phyloP scores from a whole-genome alignment of 1,284 basidiomycete genomes.

The Ganoderma boninense region DNA sequence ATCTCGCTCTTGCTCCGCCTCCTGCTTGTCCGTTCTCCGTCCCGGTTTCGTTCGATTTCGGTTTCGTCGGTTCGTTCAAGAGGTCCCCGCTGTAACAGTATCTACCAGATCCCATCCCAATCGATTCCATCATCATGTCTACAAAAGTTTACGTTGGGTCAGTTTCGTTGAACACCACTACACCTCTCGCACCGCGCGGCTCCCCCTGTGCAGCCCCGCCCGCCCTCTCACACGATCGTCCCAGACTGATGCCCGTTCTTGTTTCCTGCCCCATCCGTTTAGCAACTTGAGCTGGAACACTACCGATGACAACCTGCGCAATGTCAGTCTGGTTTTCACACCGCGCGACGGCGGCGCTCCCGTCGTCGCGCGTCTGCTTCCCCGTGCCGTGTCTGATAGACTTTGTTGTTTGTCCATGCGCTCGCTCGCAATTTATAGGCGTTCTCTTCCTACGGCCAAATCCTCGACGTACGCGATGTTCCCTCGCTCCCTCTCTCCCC shows the following conservation, averaged over 20 bases:
- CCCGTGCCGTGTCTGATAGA: constrained; percentile 42
- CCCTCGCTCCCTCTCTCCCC: constrained; percentile 7
- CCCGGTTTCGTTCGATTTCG: constrained; percentile 44
- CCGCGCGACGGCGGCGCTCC: constrained; percentile 40
- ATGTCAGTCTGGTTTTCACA: constrained; percentile 72
- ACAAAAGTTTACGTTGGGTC: constrained; percentile 89
- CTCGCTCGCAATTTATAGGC: constrained; percentile 59
- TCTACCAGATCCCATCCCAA: constrained; percentile 47
- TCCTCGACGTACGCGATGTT: constrained; percentile 78
- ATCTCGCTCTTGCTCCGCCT: constrained; percentile 40
- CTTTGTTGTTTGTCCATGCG: constrained; percentile 30
- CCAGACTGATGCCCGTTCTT: constrained; percentile 43
- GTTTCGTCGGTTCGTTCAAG: constrained; percentile 54
- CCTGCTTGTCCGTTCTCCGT: constrained; percentile 41
- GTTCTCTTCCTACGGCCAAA: constrained; percentile 71
- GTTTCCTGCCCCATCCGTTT: constrained; percentile 44
- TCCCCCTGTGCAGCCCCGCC: constrained; percentile 19
- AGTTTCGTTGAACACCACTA: constrained; percentile 49
- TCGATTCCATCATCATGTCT: constrained; percentile 56
- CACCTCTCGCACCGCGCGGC: constrained; percentile 24
- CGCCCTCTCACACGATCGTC: constrained; percentile 24
- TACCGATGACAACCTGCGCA: constrained; percentile 86
- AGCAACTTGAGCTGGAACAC: constrained; percentile 95
- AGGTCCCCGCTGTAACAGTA: constrained; percentile 54
- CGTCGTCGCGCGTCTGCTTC: constrained; percentile 45